These are phyloP conservation scores for Rickenella mellea DNA, from an alignment of 768 basidiomycete genomes.

Conservation along the genomic window DNA sequence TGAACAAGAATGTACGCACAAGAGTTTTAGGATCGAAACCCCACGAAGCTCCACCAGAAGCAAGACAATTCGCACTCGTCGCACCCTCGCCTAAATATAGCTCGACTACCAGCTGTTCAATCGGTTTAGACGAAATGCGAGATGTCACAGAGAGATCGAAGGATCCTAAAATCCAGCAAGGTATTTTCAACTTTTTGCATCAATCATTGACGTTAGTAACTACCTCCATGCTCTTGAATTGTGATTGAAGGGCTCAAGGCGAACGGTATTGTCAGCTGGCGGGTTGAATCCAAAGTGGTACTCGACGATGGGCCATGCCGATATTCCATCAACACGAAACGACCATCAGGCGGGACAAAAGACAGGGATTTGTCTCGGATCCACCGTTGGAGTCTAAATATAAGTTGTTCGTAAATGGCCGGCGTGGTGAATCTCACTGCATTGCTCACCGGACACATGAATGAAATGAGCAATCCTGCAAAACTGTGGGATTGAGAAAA, in stretches of 20 bases:
- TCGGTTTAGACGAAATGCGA: conserved; percentile 47
- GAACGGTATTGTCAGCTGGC: conserved; percentile 24
- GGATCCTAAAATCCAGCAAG: conserved; percentile 27
- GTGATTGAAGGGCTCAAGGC: conserved; percentile 20
- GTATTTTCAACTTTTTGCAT: conserved; percentile 27
- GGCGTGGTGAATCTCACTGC: conserved; percentile 2
- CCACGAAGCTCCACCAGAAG: conserved; percentile 68
- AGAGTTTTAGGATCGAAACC: conserved; percentile 62
- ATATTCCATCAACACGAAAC: conserved; percentile 79
- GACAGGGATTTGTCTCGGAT: conserved; percentile 66
- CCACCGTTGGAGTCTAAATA: conserved; percentile 67
- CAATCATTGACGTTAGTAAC: not conserved
- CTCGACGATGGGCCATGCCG: conserved; percentile 45
- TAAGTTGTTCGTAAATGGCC: conserved; percentile 2
- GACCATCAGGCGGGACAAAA: conserved; percentile 90
- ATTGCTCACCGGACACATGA: conserved; percentile 74
- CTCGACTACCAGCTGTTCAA: conserved; percentile 67
- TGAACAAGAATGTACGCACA: conserved; percentile 24
- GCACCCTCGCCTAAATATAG: conserved; percentile 70
- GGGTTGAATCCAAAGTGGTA: conserved; percentile 18
- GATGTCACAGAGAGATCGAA: conserved; percentile 59
- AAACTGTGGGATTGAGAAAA: conserved; percentile 64
- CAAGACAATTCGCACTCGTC: conserved; percentile 61
- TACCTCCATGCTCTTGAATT: conserved; percentile 34
- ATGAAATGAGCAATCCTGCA: conserved; percentile 82